Base-by-base conservation (phyloP, 192 early-diverging fungal genomes). In the Coemansia sp. region DNA sequence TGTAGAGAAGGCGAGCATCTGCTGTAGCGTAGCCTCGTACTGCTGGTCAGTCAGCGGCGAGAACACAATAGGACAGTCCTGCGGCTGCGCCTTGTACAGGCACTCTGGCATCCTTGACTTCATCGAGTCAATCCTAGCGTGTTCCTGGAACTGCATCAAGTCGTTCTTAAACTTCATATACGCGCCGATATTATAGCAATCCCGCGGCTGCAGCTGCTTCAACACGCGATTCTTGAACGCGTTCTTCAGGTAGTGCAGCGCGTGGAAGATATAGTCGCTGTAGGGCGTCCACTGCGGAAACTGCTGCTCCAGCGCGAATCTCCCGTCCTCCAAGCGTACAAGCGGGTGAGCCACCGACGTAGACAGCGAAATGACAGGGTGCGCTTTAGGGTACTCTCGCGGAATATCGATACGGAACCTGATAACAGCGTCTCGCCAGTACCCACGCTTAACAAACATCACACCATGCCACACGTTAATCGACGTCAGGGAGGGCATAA, bases 361-460 rank as follows among this genome's bases (percentile, higher is more conserved):
- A 10, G 84, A 63, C 63, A 97, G 92, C 13, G 77, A 81, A 6
- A 97, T 86, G 1, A 85, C 77, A 0, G 93, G 93, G 43, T 84
- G 81, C 14, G 76, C 68, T 12, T 84, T 73, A n/a, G 95, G 95
- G 71, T 97, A 95, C 26, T 87, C 84, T 43, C 76, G 75, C 20
- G 93, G 93, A 45, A 95, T 94, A 20, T 84, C 70, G 43, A 95
- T 77, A 69, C 88, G 73, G 82, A 95, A 97, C 64, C 95, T 91
- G 73, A 97, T 92, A 6, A 95, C 93, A 0, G 89, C 94, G 48
- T 91, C 88, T 33, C 88, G 87, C 78, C 94, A 97, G 77, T 89
- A 95, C 33, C 95, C 95, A 34, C 92, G 88, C 74, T 95, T 92
- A 34, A 97, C 78, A 75, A 95, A 94, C 33, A 97, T 74, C 6